A percentile compares a stretch with the other conserved stretches of the same genome.
Conservation (phyloP, 176 grass and related monocot species). For the Neostapfia colusana region DNA sequence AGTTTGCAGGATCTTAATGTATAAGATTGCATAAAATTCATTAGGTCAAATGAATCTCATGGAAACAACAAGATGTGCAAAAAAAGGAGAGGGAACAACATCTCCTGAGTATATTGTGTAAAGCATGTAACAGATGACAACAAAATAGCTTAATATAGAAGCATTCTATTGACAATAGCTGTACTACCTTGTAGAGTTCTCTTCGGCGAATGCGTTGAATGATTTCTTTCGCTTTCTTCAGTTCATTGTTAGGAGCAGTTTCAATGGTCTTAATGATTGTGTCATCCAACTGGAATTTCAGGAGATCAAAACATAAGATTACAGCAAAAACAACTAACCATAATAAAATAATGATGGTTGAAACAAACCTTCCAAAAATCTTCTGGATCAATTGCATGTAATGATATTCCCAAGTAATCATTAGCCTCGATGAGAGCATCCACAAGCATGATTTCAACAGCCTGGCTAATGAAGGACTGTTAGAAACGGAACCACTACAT, state of each 20-base stretch:
- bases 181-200: constrained; percentile 78
- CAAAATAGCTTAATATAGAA: not conserved
- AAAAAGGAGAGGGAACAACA: not conserved
- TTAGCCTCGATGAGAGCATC: constrained; percentile 79
- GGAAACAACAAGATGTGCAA: not conserved
- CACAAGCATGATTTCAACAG: constrained; percentile 91
- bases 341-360: constrained; percentile 12
- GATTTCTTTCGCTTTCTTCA: constrained; percentile 78
- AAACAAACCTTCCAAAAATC: constrained; percentile 88
- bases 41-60: constrained; percentile 21
- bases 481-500: constrained; percentile 31
- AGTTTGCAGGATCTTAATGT: not conserved
- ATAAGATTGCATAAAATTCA: not conserved
- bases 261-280: constrained; percentile 86
- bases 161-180: not conserved
- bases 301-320: not conserved
- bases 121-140: not conserved
- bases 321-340: not conserved
- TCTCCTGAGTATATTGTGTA: not conserved
- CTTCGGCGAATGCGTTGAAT: constrained; percentile 76
- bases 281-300: constrained; percentile 76
- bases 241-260: constrained; percentile 57
- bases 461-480: constrained; percentile 48
- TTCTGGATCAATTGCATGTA: constrained; percentile 68
- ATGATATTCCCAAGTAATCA: constrained; percentile 75